Base-by-base conservation (phyloP, 305 asterid genomes). In the Andrographis paniculata region DNA sequence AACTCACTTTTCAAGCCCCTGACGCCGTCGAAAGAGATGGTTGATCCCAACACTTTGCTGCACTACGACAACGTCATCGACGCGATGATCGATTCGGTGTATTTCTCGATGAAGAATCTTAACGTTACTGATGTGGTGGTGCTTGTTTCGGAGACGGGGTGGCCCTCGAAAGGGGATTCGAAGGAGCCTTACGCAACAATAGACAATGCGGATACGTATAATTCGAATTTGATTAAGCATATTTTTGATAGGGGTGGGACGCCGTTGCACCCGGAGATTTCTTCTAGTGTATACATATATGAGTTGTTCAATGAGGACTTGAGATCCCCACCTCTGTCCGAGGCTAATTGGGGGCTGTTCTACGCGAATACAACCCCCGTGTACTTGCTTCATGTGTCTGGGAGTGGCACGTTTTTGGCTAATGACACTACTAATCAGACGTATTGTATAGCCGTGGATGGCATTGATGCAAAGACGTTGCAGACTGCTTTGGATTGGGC, bases 401-500 rank as follows among this genome's bases (percentile, higher is more conserved):
- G 93, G 31, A 87, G 91, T 65, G 99, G 99, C 18, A 53, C 85
- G 1, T 92, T 92, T 57, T 72, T 92, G 76, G 97, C 99, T 22
- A 92, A 84, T 40, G 99, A 87, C 42, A 81, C 97, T 0, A 92
- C 99, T 0, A 87, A 87, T 54, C 93, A 67, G 53, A 92, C 99
- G 0, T 92, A 77, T 56, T 92, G 99, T 59, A 60, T 92, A 22
- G 87, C 87, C 20, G 45, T 59, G 54, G 95, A 81, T 44, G 99
- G 80, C 16, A 19, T 74, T 14, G 99, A 92, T 74, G 27, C 36
- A 13, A 81, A 63, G 69, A 84, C 86, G 6, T 53, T 92, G 75
- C 99, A 92, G 68, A 55, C 95, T 21, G 99, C 99, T 17, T 69
- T 92, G 62, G 99, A 92, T 45, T 92, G 99, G 99, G 86, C 99